A percentile compares a stretch with the other conserved stretches of the same genome.
These are phyloP conservation scores for Apium graveolens DNA, from an alignment of 129 eudicot species.

Conservation along the genomic window DNA sequence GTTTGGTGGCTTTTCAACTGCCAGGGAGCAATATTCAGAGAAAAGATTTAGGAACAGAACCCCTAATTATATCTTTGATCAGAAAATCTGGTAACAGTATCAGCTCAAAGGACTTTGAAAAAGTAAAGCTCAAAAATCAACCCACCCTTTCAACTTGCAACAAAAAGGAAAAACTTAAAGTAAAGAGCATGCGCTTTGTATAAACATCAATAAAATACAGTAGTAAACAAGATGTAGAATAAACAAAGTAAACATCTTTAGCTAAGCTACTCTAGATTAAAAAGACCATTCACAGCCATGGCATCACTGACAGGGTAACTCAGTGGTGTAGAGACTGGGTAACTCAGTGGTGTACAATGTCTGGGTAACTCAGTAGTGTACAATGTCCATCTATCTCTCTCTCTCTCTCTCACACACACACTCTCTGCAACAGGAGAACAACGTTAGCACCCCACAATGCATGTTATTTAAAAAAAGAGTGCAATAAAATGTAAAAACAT, in stretches of 20 bases:
- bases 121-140: background rate
- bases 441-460: too few relatives aligned
- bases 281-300: too few relatives aligned
- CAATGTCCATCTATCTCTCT: too few relatives aligned
- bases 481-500: background rate
- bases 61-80: background rate
- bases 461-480: background rate
- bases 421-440: too few relatives aligned
- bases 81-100: background rate
- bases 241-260: background rate
- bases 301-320: too few relatives aligned
- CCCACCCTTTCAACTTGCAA: background rate
- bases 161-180: background rate
- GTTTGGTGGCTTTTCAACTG: constrained; percentile 2
- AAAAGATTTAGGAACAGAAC: background rate
- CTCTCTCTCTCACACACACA: too few relatives aligned
- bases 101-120: background rate
- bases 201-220: background rate
- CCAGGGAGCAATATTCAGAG: background rate
- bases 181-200: background rate
- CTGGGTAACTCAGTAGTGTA: background rate
- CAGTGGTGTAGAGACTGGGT: background rate
- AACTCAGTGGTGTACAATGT: too few relatives aligned
- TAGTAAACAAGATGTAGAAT: background rate
- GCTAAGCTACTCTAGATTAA: background rate